Base-by-base conservation (phyloP, 2,329 filamentous ascomycete species). In the Lizonia empirigonia region DNA sequence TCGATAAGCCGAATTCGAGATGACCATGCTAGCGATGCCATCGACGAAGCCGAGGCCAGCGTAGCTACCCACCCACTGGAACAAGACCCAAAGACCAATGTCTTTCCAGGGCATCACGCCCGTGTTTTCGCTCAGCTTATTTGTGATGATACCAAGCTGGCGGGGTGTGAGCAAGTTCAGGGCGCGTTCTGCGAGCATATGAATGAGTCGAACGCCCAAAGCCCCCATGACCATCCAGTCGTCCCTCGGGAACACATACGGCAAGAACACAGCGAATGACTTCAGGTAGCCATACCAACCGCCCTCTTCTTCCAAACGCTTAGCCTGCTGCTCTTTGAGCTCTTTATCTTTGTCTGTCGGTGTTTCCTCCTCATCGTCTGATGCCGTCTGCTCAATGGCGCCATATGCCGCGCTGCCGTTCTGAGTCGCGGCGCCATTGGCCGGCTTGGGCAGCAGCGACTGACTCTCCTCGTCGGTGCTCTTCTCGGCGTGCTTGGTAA, bases 121-220 rank as follows among this genome's bases (percentile, higher is more conserved):
- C 59, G 67, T 77, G 34, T 77, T 72, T 33, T 80, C 78, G 23
- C 79, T 79, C 18, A 95, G 75, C 53, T 83, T 83, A 63, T 94
- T 85, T 57, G 90, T 86, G 56, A 96, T 85, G 50, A 89, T 84
- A 57, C 90, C 91, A 24, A 93, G 83, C 67, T 94, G 89, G 16
- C 88, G 82, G n/a, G 91, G 91, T 24, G 91, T 84, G 33, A 95
- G 75, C 12, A 96, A 77, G 61, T 91, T 90, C 40, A 95, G 77
- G 5, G 83, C 83, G 58, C 92, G 90, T 47, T 86, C 83, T 42
- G 80, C 76, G n/a, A 91, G 70, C 18, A 94, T 77, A 59, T 88
- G 88, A 1, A 89, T 34, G 0, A 82, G 81, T 35, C 94, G 86
- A 4, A 89, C 77, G 9, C 82, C 75, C 16, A 89, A 82, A 45